These are phyloP conservation scores for Chaetomiaceae sp. DNA, from an alignment of 2,329 filamentous ascomycete genomes.

Conservation along the genomic window DNA sequence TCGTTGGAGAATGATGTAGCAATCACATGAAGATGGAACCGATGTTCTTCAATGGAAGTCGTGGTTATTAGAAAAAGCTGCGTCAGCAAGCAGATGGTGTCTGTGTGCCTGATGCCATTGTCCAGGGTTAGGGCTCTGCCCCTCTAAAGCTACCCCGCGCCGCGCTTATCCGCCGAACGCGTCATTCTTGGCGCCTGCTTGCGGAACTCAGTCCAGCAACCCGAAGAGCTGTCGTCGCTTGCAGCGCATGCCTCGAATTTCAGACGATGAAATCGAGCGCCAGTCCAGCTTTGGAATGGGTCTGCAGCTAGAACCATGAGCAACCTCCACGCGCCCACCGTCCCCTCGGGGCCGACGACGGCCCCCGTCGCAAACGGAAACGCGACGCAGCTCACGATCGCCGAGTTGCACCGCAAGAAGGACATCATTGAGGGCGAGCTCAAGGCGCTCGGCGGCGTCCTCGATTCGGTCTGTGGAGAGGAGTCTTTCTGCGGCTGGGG, in stretches of 20 bases:
- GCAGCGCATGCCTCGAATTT: neutral
- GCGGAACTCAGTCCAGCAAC: slow-evolving; percentile 1
- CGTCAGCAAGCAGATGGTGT: too few species aligned
- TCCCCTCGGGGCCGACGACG: slow-evolving; percentile 71
- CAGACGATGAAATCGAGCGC: slow-evolving; percentile 7
- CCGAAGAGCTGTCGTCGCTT: slow-evolving; percentile 4
- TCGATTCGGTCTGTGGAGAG: slow-evolving; percentile 67
- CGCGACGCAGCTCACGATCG: slow-evolving; percentile 62
- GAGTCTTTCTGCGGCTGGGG: neutral
- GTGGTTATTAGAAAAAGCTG: too few species aligned
- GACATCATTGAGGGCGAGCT: slow-evolving; percentile 82
- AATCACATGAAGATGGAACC: too few species aligned
- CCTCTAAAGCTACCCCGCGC: slow-evolving; percentile 21
- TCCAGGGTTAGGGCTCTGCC: too few species aligned
- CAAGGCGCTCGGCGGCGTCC: slow-evolving; percentile 73
- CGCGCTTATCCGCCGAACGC: slow-evolving; percentile 21
- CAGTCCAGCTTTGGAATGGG: slow-evolving; percentile 26
- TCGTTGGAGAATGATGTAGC: too few species aligned
- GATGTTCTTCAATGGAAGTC: too few species aligned
- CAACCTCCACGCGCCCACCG: slow-evolving; percentile 55
- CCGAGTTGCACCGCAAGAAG: slow-evolving; percentile 79
- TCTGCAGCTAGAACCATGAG: slow-evolving; percentile 46
- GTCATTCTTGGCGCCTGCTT: slow-evolving; percentile 24
- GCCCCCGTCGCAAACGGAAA: slow-evolving; percentile 56
- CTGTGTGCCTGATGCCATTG: too few species aligned